Base-by-base conservation (phyloP, 441 rosid species). In the Adansonia gregorii region DNA sequence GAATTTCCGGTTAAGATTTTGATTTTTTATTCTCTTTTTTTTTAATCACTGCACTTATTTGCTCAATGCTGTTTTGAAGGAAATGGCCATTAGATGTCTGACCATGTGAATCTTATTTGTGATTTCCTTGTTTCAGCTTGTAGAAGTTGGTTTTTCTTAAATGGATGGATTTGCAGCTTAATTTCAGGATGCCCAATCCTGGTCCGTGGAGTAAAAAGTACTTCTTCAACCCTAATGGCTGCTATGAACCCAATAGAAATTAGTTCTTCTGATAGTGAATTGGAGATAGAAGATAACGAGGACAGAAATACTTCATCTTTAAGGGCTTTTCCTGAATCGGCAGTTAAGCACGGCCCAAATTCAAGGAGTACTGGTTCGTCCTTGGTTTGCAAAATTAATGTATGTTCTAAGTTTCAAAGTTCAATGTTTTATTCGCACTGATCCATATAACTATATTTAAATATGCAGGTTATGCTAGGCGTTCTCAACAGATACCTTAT, bases 261-360 rank as follows among this genome's bases (percentile, higher is more conserved):
- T 51, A 90, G 92, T 80, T 88, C 90, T 52, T 89, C 94, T 72
- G 92, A 89, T 76, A 88, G 89, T 76, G 97, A 91, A 10, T 72
- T 72, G 39, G 90, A 86, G 59, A 66, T 78, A 39, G 88, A 80
- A 22, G 83, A 88, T 52, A 66, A 74, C 67, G 15, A 56, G 71
- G 84, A 79, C 35, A 31, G 48, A 70, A 78, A 65, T 63, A 1
- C 51, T 51, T 84, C 85, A 67, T 79, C 85, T 51, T 43, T 72
- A 64, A 72, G 66, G 73, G 73, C 85, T 80, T 94, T 94, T 35
- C 24, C 78, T 0, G 39, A 27, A 17, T 90, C 95, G 97, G 85
- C 78, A 65, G 55, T 43, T 51, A 19, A 72, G 24, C 68, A 74
- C 60, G 78, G 74, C 68, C 49, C 78, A 22, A 66, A 72, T 80